Conservation (phyloP, 352 stramenopile genomes). For the Phytopythium vexans region DNA sequence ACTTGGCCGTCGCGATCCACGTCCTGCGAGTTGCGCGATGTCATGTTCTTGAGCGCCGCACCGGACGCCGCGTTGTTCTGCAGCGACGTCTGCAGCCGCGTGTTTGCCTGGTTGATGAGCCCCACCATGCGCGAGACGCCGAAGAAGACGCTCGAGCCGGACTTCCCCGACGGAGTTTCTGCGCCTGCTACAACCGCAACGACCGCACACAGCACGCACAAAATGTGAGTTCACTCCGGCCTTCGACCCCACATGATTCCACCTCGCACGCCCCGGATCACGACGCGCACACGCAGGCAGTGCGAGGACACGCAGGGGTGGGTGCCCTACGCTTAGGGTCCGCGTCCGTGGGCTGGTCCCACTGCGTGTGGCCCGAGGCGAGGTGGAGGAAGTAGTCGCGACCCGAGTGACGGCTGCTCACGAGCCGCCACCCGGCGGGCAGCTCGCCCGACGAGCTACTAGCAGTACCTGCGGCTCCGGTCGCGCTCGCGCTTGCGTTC, state of each 20-base stretch:
- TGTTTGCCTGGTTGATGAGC: conserved; percentile 67
- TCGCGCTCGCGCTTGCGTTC: conserved; percentile 10
- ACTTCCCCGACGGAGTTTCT: conserved; percentile 28
- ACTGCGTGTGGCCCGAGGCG: conserved; percentile 60
- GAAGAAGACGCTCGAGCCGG: conserved; percentile 58
- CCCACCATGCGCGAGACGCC: conserved; percentile 68
- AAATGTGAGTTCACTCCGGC: too few species aligned
- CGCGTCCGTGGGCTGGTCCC: conserved; percentile 58
- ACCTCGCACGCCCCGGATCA: too few species aligned
- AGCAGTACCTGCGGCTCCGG: conserved; percentile 25
- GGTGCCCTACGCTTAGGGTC: conserved; percentile 50
- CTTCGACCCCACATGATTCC: too few species aligned
- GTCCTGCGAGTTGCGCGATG: conserved; percentile 49
- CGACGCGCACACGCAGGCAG: too few species aligned
- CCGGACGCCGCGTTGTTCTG: conserved; percentile 34
- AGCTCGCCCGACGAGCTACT: conserved; percentile 24
- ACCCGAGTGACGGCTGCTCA: conserved; percentile 63
- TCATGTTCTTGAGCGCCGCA: conserved; percentile 16
- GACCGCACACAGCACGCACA: conserved; percentile 4
- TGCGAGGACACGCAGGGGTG: too few species aligned
- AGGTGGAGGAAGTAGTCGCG: conserved; percentile 76
- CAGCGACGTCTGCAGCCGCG: conserved; percentile 66
- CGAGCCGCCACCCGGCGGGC: conserved; percentile 59
- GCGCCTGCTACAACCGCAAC: conserved; percentile 15
- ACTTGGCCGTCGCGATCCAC: conserved; percentile 67